Base-by-base conservation (phyloP, 768 basidiomycete species). In the Amanita muscaria region DNA sequence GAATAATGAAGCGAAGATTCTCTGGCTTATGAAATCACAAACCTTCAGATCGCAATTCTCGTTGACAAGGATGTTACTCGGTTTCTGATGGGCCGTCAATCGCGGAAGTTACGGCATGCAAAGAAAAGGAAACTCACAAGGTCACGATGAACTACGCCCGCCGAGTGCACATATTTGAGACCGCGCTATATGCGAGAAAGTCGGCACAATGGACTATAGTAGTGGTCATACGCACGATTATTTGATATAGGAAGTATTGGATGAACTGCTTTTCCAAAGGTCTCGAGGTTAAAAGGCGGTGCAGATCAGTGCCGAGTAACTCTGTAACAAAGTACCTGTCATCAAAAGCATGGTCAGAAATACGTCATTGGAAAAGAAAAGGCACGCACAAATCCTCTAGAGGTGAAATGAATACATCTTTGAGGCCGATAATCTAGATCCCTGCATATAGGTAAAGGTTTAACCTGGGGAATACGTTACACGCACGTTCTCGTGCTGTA, bases 221-320 rank as follows among this genome's bases (percentile, higher is more conserved):
- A 30, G 37, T 5, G 34, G 21, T 32, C 44, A 10, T 23, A 67
- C 83, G 45, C 46, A 92, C 92, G 48, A 99, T 75, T 51, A 99
- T 99, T 65, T 99, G 96, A 68, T 99, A 99, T 21, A 99, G 70
- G 73, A 99, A 99, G 64, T 99, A 99, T 61, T 99, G 96, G 47
- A 98, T 98, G 65, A 99, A 99, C 62, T 99, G 96, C 71, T 99
- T 98, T 70, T 99, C 96, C 56, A 99, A 72, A 10, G 96, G 96
- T 34, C 96, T 76, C 22, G 91, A 94, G 14, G 96, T 98, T 54
- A 99, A 75, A 24, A 99, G 77, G 50, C 96, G 89, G 60, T 99
- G 96, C 11, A 99, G 76, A 69, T 99, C 96, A 51, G 96, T 99
- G 36, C 96, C 96, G 41, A 99, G 79, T 11, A 99, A 80, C 56